Percentiles rank a stretch among this genome's conserved stretches.
These are phyloP conservation scores for Pleurotus giganteus DNA, from an alignment of 768 basidiomycete species.

Conservation along the genomic window DNA sequence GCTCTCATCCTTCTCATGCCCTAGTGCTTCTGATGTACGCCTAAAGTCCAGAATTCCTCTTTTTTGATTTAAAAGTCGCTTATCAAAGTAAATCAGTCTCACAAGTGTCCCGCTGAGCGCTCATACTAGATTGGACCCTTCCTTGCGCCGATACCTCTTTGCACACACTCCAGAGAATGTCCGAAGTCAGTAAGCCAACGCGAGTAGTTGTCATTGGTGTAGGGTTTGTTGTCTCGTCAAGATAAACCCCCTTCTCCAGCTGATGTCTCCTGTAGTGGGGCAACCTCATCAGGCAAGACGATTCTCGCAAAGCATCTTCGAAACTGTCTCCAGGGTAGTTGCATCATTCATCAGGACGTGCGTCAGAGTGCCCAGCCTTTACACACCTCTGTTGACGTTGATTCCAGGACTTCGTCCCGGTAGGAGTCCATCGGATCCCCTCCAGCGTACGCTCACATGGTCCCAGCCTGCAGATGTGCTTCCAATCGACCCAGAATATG, in stretches of 20 bases:
- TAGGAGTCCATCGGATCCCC: not conserved
- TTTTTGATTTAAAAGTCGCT: too few species aligned
- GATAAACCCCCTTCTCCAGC: too few species aligned
- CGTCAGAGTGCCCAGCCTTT: not conserved
- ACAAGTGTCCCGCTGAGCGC: too few species aligned
- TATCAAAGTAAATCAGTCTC: too few species aligned
- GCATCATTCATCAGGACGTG: slow-evolving; percentile 7
- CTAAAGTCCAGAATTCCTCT: too few species aligned
- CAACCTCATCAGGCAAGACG: slow-evolving; percentile 3
- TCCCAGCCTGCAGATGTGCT: not conserved
- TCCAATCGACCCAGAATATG: not conserved
- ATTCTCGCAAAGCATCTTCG: slow-evolving; percentile 1
- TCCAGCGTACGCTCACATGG: not conserved
- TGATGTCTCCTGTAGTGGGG: not conserved
- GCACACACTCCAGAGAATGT: not conserved
- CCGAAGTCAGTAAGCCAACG: not conserved
- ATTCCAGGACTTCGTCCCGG: slow-evolving; percentile 2
- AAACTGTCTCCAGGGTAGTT: slow-evolving; percentile 1
- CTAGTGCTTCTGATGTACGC: too few species aligned
- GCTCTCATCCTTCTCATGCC: too few species aligned
- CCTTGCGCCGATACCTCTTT: too few species aligned
- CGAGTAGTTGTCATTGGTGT: not conserved
- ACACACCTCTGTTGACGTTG: not conserved
- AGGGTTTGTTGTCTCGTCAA: not conserved
- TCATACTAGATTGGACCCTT: too few species aligned